Base-by-base conservation (phyloP, 1,139 yeast species). In the Debaryomycetaceae sp. region DNA sequence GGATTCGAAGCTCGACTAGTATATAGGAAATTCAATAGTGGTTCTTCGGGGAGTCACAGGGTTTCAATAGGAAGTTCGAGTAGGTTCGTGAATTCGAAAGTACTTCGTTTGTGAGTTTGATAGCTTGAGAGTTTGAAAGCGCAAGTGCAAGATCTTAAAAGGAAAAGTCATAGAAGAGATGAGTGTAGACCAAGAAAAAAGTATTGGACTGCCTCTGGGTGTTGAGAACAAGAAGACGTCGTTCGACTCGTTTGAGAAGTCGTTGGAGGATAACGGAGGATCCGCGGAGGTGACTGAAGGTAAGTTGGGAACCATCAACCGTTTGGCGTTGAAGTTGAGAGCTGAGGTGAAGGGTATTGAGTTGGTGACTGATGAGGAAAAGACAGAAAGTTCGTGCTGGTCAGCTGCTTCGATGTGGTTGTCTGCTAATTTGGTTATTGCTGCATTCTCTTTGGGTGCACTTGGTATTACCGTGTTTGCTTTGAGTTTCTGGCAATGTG, bases 351-450 rank as follows among this genome's bases (percentile, higher is more conserved):
- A 83, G 55, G 91, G 91, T 55, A 76, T 84, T 46, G 88, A 81
- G 51, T 60, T 77, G 33, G 75, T 84, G 41, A 82, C 86, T 30
- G 43, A 42, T 22, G 43, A 42, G 19, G 41, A 42, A 34, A 40
- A 40, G 38, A 40, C 39, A 16, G 43, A 41, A 29, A 34, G 22
- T 29, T 42, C 34, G 17, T 18, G 34, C 16, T 30, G 29, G 17
- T 30, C 34, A 14, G 39, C 35, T 7, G 39, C 35, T 32, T 74
- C 91, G 41, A 87, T 89, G 95, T 89, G 97, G 97, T 75, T 86
- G 55, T 84, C 94, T 19, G 96, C 95, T 30, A 89, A 89, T 64
- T 70, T 87, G 76, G 96, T 88, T 43, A 79, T 89, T 58, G 89
- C 96, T 17, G 79, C 96, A 17, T 83, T 78, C 54, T 73, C 95